Evolutionary conservation across 495 filamentous ascomycete genomes (phyloP), one percentile per base, ranked within the genome.

Genomic region (Umbilicaria muhlenbergii): DNA sequence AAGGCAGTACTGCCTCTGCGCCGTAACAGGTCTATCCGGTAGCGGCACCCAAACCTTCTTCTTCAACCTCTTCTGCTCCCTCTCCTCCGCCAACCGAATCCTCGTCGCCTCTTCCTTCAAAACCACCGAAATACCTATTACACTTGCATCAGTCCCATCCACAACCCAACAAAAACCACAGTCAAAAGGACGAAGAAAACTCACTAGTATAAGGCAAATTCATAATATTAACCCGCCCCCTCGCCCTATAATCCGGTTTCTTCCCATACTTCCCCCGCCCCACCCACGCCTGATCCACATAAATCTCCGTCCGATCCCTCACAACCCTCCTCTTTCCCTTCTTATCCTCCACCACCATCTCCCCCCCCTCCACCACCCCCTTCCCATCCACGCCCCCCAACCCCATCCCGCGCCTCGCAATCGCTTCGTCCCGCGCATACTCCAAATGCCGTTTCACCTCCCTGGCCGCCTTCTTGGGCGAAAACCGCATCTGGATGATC

Each of bases 21-120:
- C 73, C 44, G 74, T 75, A 18, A 89, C 64, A 0, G 80, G 79
- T 32, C 80, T 67, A 59, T 93, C 81, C 3, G 89, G 91, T 24
- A 95, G 64, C 52, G 82, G 82, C 17, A 81, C 71, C 88, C 87
- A 94, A 14, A 88, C 75, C 44, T 80, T 78, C 52, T 76, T 76
- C 36, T 73, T 65, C 57, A 75, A 62, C 36, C 68, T 60, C 60
- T 81, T 83, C 53, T 77, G 76, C 54, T 84, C 71, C 45, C 78
- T 70, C 54, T 94, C 86, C 45, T 82, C 62, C 57, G 79, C 77
- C 53, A 82, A 69, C 31, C 91, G 73, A 39, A 94, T 77, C 28
- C 84, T 68, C 1, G 91, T 95, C 58, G 77, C 78, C 59, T 96
- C 84, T 57, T 96, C 91, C 67, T 98, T 98, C 57, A 98, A 64